Evolutionary conservation across 208 protist species (phyloP), one percentile per base, ranked within the genome.

Genomic region (Trypanosoma vivax): DNA sequence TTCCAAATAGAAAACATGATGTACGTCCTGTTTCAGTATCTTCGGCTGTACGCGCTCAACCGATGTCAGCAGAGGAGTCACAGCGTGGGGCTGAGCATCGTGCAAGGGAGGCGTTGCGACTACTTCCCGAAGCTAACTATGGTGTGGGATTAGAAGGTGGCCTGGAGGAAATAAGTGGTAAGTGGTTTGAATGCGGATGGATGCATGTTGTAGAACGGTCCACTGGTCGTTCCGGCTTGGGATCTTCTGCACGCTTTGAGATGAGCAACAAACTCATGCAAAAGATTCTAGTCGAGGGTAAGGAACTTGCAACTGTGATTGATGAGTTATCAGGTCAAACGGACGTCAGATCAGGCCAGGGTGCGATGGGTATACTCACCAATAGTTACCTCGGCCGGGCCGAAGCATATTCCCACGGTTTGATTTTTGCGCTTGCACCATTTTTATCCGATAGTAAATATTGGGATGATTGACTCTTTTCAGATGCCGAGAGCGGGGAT

Each of bases 121-220:
- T 61, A n/a, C 30, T 66, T 38, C 60, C 76, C 33, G 59, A 77
- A 2, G 77, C 76, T 27, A 50, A 88, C 40, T 92, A 73, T 65
- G 79, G 84, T 29, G 70, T 92, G 28, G 84, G 84, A 0, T 43
- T 92, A 5, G 84, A 92, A 46, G 84, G 84, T 16, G 84, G 84
- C 5, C 13, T 88, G 30, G 79, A 92, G 63, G 48, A 58, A n/a
- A 77, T 88, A 38, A 72, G 43, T 19, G 66, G 65, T 0, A 65
- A 63, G 16, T 92, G 72, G 70, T 92, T 88, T 56, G 84, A 92
- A 49, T 92, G 77, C 54, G 84, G 84, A 1, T 92, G 84, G 84
- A 86, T 92, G 71, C 53, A 58, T 43, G 70, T 88, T 13, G 52
- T 86, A 0, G 77, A 92, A 42, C 70, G 69, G 4, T 58, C 42